phyloP scores from a whole-genome alignment of 176 grass and related monocot species.

The Melocanna baccifera region DNA sequence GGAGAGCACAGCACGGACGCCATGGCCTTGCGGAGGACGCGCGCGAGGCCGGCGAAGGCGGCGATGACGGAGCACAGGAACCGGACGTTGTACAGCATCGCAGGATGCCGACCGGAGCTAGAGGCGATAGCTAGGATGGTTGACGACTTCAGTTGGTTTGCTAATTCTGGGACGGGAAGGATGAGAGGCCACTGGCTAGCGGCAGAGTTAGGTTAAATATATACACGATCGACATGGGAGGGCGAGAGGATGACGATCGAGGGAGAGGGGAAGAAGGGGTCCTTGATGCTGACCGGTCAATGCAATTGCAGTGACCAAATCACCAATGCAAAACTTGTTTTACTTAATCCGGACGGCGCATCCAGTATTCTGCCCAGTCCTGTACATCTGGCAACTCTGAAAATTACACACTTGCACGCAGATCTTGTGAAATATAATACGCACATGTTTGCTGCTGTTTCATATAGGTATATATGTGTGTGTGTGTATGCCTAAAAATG shows the following conservation, averaged over 20 bases:
- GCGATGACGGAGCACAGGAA: constrained; percentile 32
- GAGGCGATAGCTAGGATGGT: background rate
- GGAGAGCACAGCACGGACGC: background rate
- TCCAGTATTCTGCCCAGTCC: background rate
- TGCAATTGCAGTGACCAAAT: constrained; percentile 38
- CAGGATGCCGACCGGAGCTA: background rate
- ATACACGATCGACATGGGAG: background rate
- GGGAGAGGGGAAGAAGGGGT: background rate
- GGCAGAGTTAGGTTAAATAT: constrained; percentile 25
- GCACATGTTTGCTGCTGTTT: background rate
- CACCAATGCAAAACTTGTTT: constrained; percentile 14
- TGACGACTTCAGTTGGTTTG: background rate
- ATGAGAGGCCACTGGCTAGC: constrained; percentile 1
- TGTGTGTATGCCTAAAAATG: too few relatives aligned
- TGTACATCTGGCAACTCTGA: background rate
- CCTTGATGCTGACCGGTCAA: constrained; percentile 35
- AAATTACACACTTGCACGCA: background rate
- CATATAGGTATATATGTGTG: too few relatives aligned
- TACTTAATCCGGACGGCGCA: constrained; percentile 40
- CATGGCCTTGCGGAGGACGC: constrained; percentile 35
- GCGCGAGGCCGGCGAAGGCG: constrained; percentile 5
- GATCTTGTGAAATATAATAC: background rate
- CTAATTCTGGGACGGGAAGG: background rate
- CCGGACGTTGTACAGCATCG: constrained; percentile 19
- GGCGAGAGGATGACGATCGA: background rate